Conservation (phyloP, 441 rosid genomes). For the Croton setiger region DNA sequence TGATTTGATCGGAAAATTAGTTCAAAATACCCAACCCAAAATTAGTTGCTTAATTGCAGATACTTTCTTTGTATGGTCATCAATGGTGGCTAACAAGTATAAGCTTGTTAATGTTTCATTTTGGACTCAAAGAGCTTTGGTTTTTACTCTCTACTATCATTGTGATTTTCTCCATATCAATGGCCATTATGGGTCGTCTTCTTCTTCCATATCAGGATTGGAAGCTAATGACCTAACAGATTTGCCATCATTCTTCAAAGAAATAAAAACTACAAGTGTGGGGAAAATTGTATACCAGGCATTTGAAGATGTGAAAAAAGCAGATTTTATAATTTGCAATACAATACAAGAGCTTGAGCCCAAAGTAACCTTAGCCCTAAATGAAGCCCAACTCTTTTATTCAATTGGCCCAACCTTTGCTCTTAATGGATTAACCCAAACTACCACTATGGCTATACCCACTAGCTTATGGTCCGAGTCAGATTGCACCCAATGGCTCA, state of each 20-base stretch:
- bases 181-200: slow-evolving; percentile 46
- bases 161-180: slow-evolving; percentile 50
- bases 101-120: slow-evolving; percentile 54
- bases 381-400: slow-evolving; percentile 27
- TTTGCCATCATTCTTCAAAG: slow-evolving; percentile 54
- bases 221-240: slow-evolving; percentile 45
- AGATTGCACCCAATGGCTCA: slow-evolving; percentile 63
- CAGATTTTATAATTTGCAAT: slow-evolving; percentile 56
- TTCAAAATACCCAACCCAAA: slow-evolving; percentile 1
- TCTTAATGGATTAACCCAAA: slow-evolving; percentile 28
- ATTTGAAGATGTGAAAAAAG: slow-evolving; percentile 44
- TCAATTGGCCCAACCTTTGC: slow-evolving; percentile 54
- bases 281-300: slow-evolving; percentile 44
- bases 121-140: slow-evolving; percentile 64
- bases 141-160: slow-evolving; percentile 54
- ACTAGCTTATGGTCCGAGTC: slow-evolving; percentile 71
- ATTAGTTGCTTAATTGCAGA: slow-evolving; percentile 51
- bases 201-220: slow-evolving; percentile 56
- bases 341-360: slow-evolving; percentile 50
- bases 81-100: slow-evolving; percentile 47
- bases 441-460: neutral
- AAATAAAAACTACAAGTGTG: slow-evolving; percentile 29
- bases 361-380: slow-evolving; percentile 31
- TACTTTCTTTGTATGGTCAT: slow-evolving; percentile 58
- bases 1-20: slow-evolving; percentile 35